A percentile compares a stretch with the other conserved stretches of the same genome.
Conservation (phyloP, 495 filamentous ascomycete genomes). For the Aspergillus kassunensis region DNA sequence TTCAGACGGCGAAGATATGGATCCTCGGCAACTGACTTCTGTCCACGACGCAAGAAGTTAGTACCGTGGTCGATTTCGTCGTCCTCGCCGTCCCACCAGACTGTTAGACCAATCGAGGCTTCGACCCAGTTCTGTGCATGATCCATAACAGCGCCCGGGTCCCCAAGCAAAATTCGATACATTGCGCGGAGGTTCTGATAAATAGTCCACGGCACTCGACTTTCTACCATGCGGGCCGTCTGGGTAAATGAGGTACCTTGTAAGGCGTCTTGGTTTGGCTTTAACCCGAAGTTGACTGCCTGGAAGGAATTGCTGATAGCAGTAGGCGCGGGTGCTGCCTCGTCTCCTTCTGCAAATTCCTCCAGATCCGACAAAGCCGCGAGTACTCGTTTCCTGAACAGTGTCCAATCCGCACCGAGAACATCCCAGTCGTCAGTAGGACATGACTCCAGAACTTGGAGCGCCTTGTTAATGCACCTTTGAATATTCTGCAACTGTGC, state of each 20-base stretch:
- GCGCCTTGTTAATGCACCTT: slow-evolving; percentile 59
- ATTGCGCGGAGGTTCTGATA: slow-evolving; percentile 73
- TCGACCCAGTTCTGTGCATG: slow-evolving; percentile 82
- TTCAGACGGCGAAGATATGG: slow-evolving; percentile 53
- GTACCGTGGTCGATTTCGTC: slow-evolving; percentile 27
- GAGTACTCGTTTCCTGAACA: slow-evolving; percentile 68
- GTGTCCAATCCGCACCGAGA: slow-evolving; percentile 66
- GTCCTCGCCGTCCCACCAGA: slow-evolving; percentile 84
- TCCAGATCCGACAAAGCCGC: slow-evolving; percentile 63
- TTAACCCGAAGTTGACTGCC: slow-evolving; percentile 53
- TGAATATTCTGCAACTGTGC: slow-evolving; percentile 68
- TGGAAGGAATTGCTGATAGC: slow-evolving; percentile 39
- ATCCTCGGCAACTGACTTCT: slow-evolving; percentile 29
- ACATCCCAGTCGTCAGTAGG: slow-evolving; percentile 78
- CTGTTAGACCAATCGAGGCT: slow-evolving; percentile 70
- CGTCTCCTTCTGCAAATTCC: slow-evolving; percentile 69
- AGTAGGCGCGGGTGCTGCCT: slow-evolving; percentile 30
- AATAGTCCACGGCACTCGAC: slow-evolving; percentile 78
- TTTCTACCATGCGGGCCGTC: slow-evolving; percentile 70
- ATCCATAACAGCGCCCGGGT: slow-evolving; percentile 62
- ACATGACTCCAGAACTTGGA: slow-evolving; percentile 63
- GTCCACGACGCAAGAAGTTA: slow-evolving; percentile 26
- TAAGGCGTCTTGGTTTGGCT: slow-evolving; percentile 23
- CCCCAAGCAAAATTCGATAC: slow-evolving; percentile 73
- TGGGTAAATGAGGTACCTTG: slow-evolving; percentile 46